These are phyloP conservation scores for Lanmaoa pseudosensibilis DNA, from an alignment of 768 basidiomycete genomes.

Conservation along the genomic window DNA sequence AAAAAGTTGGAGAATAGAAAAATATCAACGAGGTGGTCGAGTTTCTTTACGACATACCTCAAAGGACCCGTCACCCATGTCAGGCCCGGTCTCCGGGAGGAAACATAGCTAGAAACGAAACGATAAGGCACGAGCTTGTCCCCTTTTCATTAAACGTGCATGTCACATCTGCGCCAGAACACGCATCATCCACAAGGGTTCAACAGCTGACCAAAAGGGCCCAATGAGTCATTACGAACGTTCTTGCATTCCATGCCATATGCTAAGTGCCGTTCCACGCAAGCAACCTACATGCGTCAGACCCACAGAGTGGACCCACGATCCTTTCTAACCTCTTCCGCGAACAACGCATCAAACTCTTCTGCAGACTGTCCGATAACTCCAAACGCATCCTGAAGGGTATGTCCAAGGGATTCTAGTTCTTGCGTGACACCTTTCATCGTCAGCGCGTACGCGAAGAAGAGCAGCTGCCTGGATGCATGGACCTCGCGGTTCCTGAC, in stretches of 20 bases:
- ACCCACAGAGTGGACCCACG: constrained; percentile 11
- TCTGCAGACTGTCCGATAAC: constrained; percentile 81
- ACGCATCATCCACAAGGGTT: constrained; percentile 10
- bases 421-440: constrained; percentile 95
- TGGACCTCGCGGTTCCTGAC: constrained; percentile 82
- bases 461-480: constrained; percentile 82
- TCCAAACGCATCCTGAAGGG: constrained; percentile 87
- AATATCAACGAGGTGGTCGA: background rate
- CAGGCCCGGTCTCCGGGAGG: background rate
- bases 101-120: background rate
- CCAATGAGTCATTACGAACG: constrained; percentile 1
- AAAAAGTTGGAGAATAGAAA: background rate
- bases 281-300: constrained; percentile 3
- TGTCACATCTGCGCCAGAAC: background rate
- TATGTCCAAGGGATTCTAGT: constrained; percentile 76
- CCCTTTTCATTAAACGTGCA: constrained; percentile 8
- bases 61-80: background rate
- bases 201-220: background rate
- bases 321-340: constrained; percentile 14
- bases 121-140: constrained; percentile 9
- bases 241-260: constrained; percentile 5
- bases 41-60: constrained; percentile 1
- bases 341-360: constrained; percentile 82
- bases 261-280: background rate
- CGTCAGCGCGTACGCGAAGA: constrained; percentile 90